These are phyloP conservation scores for Rhynchospora pubera DNA, from an alignment of 176 grass and related monocot species.

Conservation along the genomic window DNA sequence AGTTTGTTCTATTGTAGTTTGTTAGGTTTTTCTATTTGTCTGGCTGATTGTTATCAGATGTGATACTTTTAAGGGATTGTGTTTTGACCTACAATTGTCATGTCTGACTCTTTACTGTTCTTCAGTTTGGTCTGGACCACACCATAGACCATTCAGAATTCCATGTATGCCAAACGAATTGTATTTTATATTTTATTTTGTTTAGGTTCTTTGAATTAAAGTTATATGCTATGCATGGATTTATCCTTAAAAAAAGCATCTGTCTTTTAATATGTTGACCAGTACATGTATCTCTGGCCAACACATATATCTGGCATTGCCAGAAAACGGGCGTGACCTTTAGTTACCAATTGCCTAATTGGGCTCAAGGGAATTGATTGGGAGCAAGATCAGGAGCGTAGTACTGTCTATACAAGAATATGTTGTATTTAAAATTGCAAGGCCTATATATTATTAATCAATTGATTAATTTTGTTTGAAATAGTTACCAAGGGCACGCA, in stretches of 20 bases:
- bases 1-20: background rate
- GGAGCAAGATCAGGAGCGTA: background rate
- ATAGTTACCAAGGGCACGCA: background rate
- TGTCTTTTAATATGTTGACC: background rate
- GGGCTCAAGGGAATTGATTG: background rate
- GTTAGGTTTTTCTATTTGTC: background rate
- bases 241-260: background rate
- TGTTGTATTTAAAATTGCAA: background rate
- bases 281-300: background rate
- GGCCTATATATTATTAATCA: background rate
- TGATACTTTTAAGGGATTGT: background rate
- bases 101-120: no score
- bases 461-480: conserved; percentile 14
- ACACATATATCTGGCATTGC: background rate
- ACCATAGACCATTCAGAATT: background rate
- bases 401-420: background rate
- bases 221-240: background rate
- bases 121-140: background rate
- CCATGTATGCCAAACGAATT: background rate
- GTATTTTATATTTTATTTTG: background rate
- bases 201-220: background rate
- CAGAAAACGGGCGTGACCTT: background rate
- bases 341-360: background rate
- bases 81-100: background rate
- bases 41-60: background rate